Evolutionary conservation across 2,329 filamentous ascomycete genomes (phyloP).

Genomic region (Periconia macrospinosa): DNA sequence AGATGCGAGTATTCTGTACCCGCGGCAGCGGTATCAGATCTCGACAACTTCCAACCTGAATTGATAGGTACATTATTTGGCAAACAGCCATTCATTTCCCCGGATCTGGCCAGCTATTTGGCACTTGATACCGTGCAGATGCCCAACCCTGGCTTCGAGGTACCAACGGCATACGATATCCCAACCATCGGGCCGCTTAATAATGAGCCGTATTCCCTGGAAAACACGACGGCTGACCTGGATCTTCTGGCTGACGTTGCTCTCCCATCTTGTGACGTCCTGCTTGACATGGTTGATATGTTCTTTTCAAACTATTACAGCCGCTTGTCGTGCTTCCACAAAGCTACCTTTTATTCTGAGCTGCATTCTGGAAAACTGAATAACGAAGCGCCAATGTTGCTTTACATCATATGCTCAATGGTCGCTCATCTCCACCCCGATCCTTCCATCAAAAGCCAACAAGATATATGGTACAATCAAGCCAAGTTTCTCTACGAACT

Average conservation of each 20-base stretch:
- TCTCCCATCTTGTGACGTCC: conserved; percentile 17
- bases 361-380: conserved; percentile 18
- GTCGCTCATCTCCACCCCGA: conserved; percentile 26
- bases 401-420: conserved; percentile 32
- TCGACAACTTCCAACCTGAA: background rate
- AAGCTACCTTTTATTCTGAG: conserved; percentile 15
- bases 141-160: conserved; percentile 14
- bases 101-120: background rate
- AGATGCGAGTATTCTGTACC: conserved; percentile 23
- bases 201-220: background rate
- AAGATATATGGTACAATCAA: conserved; percentile 31
- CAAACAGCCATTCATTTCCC: conserved; percentile 3
- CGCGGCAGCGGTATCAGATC: background rate
- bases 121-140: conserved; percentile 6
- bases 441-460: conserved; percentile 15
- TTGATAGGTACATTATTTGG: background rate
- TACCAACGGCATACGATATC: background rate
- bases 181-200: conserved; percentile 5
- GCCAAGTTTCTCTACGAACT: conserved; percentile 32
- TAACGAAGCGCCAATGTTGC: conserved; percentile 20
- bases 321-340: conserved; percentile 33
- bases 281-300: conserved; percentile 23
- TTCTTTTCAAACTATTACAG: conserved; percentile 30
- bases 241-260: conserved; percentile 8
- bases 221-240: conserved; percentile 1